Conservation (phyloP, 768 basidiomycete genomes). For the Trametes cingulata region DNA sequence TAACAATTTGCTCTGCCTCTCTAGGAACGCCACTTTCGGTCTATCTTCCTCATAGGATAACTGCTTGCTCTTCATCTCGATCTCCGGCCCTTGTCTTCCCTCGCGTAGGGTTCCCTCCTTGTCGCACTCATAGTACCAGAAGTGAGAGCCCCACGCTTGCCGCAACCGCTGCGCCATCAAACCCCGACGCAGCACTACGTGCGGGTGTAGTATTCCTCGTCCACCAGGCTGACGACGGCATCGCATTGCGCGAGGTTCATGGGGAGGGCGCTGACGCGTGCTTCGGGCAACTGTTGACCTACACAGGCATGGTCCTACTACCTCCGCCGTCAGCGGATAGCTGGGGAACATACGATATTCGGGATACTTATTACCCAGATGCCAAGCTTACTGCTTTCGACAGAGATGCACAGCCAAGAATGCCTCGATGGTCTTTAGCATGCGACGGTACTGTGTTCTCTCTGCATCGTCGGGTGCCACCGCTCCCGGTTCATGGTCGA, state of each 20-base stretch:
- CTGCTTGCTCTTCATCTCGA: neutral
- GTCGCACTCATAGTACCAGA: neutral
- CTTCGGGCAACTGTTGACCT: neutral
- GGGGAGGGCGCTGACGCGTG: neutral
- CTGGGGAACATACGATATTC: too few species aligned
- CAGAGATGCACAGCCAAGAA: neutral
- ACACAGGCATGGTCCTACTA: neutral
- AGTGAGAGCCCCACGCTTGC: neutral
- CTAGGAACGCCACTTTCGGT: neutral
- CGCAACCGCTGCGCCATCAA: neutral
- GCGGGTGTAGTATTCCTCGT: neutral
- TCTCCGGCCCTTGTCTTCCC: neutral
- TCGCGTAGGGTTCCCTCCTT: neutral
- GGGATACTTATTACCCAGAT: neutral
- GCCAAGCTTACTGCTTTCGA: neutral
- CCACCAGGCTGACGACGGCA: neutral
- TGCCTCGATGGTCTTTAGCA: neutral
- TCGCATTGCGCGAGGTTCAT: neutral
- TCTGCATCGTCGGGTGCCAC: neutral
- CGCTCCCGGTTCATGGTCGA: neutral
- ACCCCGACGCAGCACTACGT: neutral
- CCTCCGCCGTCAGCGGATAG: neutral
- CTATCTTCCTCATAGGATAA: neutral
- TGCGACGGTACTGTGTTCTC: neutral
- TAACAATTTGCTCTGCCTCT: neutral